A percentile compares a stretch with the other conserved stretches of the same genome.
These are phyloP conservation scores for Bipolaris gigantea DNA, from an alignment of 2,329 filamentous ascomycete species.

Conservation along the genomic window DNA sequence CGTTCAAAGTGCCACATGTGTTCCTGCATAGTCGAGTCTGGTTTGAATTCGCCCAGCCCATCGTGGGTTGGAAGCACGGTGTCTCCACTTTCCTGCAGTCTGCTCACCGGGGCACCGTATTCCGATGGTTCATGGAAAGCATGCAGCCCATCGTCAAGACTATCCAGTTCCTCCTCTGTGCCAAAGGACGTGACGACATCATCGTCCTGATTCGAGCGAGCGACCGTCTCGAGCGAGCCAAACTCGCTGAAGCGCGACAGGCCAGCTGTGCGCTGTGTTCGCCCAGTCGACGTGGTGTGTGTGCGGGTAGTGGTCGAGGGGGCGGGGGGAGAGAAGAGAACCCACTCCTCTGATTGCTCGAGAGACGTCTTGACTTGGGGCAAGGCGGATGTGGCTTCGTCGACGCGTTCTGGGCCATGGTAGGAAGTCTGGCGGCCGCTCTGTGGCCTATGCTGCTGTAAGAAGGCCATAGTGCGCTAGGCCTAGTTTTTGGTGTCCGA, in stretches of 20 bases:
- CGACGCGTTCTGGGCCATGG: constrained; percentile 29
- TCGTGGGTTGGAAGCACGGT: constrained; percentile 89
- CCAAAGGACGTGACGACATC: constrained; percentile 48
- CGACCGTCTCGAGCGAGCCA: constrained; percentile 72
- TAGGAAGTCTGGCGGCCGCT: constrained; percentile 41
- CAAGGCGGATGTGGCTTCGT: constrained; percentile 35
- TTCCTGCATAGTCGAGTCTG: constrained; percentile 69
- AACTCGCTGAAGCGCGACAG: constrained; percentile 78
- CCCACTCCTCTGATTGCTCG: constrained; percentile 88
- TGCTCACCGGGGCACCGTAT: constrained; percentile 46
- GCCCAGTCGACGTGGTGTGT: constrained; percentile 66
- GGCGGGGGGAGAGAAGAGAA: constrained; percentile 74
- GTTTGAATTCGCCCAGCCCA: constrained; percentile 83
- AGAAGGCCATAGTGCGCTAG: constrained; percentile 40
- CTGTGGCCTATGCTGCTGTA: constrained; percentile 44
- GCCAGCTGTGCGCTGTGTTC: constrained; percentile 66
- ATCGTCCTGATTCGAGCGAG: constrained; percentile 56
- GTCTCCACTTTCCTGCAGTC: constrained; percentile 58
- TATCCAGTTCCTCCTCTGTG: constrained; percentile 74
- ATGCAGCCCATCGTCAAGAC: constrained; percentile 86
- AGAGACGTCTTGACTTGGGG: constrained; percentile 51
- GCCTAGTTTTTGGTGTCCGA: constrained; percentile 8
- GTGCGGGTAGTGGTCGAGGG: constrained; percentile 70
- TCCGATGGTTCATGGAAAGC: constrained; percentile 72
- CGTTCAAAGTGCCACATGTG: constrained; percentile 87